Evolutionary conservation across 208 protist species (phyloP), one percentile per base, ranked within the genome.

Genomic region (Crithidia expoeki): DNA sequence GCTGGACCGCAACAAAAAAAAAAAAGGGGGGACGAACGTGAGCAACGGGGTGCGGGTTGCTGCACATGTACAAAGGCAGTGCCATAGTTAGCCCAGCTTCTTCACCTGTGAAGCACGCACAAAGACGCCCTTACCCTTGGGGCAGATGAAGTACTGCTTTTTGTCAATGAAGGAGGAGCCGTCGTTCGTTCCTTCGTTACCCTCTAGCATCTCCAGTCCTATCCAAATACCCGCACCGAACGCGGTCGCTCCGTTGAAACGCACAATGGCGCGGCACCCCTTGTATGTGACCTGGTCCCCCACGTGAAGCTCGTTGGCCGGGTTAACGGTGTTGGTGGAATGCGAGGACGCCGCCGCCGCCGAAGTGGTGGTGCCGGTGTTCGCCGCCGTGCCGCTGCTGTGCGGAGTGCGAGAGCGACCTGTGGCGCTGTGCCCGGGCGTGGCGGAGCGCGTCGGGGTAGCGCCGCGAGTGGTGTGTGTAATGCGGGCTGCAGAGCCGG

Each of bases 131-230:
- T 94, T 96, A 28, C 91, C 91, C 73, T 93, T 94, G 0, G 91
- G 91, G 67, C 91, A 96, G 11, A 80, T 90, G 69, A 96, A 96
- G 72, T 96, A 96, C 60, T 92, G 84, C 69, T 89, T 89, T 78
- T 96, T 96, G 83, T 96, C 91, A 64, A 96, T 92, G 71, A 94
- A 93, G 2, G 89, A 94, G 34, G 91, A 94, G 58, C 91, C 91
- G 52, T 96, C 89, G 74, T 96, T 94, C 16, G 86, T 93, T 62
- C 91, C 91, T 64, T 96, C 91, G 72, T 92, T 92, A 55, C 91
- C 91, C 49, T 96, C 88, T 19, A 96, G 59, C 89, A 96, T 96
- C 66, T 96, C 91, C 51, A 96, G 74, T n/a, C 91, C 91, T 51
- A 94, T 91, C 89, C 91, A 96, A 44, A 92, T 84, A 1, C 91